A percentile compares a stretch with the other conserved stretches of the same genome.
phyloP scores from a whole-genome alignment of 228 moss, liverwort and hornwort genomes.

The Sphagnum magellanicum region DNA sequence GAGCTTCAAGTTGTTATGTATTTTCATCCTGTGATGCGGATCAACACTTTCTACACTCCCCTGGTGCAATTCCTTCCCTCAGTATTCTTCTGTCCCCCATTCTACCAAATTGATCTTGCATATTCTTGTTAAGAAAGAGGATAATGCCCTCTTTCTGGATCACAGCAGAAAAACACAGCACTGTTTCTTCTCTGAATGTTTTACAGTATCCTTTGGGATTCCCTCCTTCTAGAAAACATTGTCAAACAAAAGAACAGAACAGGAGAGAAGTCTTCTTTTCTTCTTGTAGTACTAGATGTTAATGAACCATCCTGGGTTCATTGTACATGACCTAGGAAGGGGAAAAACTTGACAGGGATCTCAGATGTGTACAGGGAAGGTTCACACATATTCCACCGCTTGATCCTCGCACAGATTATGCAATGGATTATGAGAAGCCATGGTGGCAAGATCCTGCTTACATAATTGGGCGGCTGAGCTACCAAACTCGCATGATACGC shows the following conservation, averaged over 20 bases:
- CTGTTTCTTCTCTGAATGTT: no score
- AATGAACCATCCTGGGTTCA: no score
- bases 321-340: no score
- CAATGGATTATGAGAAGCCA: constrained; percentile 54
- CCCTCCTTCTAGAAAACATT: constrained; percentile 1
- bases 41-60: constrained; percentile 57
- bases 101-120: not conserved
- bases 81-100: not conserved
- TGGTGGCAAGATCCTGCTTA: constrained; percentile 79
- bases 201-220: no score
- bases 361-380: constrained; percentile 46
- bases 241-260: no score
- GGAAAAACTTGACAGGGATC: no score
- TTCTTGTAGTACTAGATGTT: no score
- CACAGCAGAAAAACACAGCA: no score
- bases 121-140: no score
- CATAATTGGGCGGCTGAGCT: constrained; percentile 66
- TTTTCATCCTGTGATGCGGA: constrained; percentile 45
- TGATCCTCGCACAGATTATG: constrained; percentile 59
- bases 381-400: constrained; percentile 79
- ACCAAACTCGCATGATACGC: constrained; percentile 53
- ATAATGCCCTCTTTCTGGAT: no score
- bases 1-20: constrained; percentile 40
- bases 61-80: constrained; percentile 14
- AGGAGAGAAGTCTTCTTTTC: no score